Evolutionary conservation across 768 basidiomycete species (phyloP), one percentile per base, ranked within the genome.

Genomic region (Tremella mesenterica): DNA sequence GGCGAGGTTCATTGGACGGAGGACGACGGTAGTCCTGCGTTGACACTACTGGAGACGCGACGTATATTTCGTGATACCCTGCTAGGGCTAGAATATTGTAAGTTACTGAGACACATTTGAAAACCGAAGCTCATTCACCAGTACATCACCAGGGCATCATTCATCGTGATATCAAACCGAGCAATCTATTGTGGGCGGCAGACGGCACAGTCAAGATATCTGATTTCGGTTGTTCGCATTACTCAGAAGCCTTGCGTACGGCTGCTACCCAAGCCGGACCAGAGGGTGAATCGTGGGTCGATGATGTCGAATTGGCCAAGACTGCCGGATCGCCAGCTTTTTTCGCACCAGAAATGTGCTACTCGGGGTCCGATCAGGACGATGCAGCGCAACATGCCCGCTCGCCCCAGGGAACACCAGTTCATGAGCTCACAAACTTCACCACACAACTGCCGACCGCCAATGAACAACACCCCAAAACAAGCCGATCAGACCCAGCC

Each of bases 101-200:
- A 65, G 93, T 81, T 20, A 18, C 38, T 44, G 28, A 14, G 16
- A 13, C 51, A 28, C 49, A 44, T 25, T 48, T 30, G 44, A 27
- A 41, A 30, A 46, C 27, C 30, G 8, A 18, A 4, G 23, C 38
- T 41, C 14, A 41, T 23, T 41, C 4, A 52, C n/a, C 67, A 97
- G 93, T 99, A 1, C 95, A 99, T 70, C 82, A 85, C 65, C 91
- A 97, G 69, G 95, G 93, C 21, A 97, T 99, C 73, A 96, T 99
- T 46, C 95, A 99, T 75, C 88, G 95, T 53, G 95, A 99, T 75
- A 97, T 99, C 77, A 99, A 99, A 71, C 95, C 95, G 25, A 88
- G 91, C 43, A 99, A 99, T 74, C 82, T 99, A 21, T 80, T 99
- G 26, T 90, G 88, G 83, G 85, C 86, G 2, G 79, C 80, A 25